Percentiles rank a stretch among this genome's conserved stretches.
Evolutionary conservation across 805 yeast species (phyloP).

Genomic region (Spathaspora boniae): DNA sequence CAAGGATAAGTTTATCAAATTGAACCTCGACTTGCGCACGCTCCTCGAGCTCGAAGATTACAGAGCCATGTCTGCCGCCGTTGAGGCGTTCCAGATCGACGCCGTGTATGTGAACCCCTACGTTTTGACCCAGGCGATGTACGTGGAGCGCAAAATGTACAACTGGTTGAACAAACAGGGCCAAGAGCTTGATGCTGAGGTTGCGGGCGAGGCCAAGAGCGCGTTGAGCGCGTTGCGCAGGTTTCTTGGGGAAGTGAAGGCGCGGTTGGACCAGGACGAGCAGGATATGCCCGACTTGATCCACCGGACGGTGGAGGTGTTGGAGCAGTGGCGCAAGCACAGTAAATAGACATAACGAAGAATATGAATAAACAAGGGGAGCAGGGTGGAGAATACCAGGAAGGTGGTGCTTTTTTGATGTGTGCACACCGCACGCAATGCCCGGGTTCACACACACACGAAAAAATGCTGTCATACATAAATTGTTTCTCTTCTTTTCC

Average conservation of each 20-base stretch:
- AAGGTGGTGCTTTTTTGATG: no score
- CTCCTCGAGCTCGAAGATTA: conserved; percentile 17
- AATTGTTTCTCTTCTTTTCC: not conserved
- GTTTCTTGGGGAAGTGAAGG: conserved; percentile 33
- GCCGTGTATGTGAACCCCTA: conserved; percentile 22
- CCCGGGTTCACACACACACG: not conserved
- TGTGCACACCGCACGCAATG: no score
- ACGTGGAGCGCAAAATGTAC: conserved; percentile 19
- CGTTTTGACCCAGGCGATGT: conserved; percentile 28
- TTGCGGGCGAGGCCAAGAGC: conserved; percentile 5
- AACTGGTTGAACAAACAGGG: not conserved
- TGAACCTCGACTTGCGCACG: conserved; percentile 24
- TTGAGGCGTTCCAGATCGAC: conserved; percentile 28
- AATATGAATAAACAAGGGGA: not conserved
- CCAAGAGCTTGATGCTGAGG: not conserved
- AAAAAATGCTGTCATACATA: not conserved
- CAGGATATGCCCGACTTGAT: conserved; percentile 20
- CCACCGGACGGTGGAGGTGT: conserved; percentile 19
- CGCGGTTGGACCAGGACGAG: conserved; percentile 31
- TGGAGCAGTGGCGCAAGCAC: conserved; percentile 24
- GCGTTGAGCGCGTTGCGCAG: conserved; percentile 19
- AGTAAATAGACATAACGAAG: conserved; percentile 1
- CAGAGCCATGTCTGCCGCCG: conserved; percentile 13
- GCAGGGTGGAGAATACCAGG: no score
- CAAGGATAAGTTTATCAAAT: conserved; percentile 21